These are phyloP conservation scores for Naganishia albida DNA, from an alignment of 1,284 basidiomycete genomes.

Conservation along the genomic window DNA sequence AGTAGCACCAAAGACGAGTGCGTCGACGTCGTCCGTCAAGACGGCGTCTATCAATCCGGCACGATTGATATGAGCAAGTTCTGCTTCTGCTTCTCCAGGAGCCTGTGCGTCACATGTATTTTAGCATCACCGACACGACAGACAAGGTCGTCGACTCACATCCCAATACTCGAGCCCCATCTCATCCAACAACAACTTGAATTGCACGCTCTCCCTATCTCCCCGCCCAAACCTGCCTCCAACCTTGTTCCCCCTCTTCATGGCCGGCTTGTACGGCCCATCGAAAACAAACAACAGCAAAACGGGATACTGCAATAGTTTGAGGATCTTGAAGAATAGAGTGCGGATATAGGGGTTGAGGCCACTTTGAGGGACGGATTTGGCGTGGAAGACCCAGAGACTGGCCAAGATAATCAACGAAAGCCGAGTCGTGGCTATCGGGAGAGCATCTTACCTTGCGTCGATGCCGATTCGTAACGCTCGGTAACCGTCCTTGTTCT, in stretches of 20 bases:
- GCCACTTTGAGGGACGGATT: slow-evolving; percentile 49
- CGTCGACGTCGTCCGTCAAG: slow-evolving; percentile 91
- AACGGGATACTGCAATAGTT: slow-evolving; percentile 73
- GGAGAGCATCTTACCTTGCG: slow-evolving; percentile 45
- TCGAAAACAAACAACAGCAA: slow-evolving; percentile 93
- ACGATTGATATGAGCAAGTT: slow-evolving; percentile 81
- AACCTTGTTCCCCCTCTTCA: slow-evolving; percentile 71
- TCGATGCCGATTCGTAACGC: slow-evolving; percentile 55
- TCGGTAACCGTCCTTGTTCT: slow-evolving; percentile 46
- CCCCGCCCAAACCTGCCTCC: slow-evolving; percentile 54
- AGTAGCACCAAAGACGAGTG: slow-evolving; percentile 82
- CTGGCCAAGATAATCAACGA: slow-evolving; percentile 35
- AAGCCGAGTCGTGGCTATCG: neutral
- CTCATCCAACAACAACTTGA: slow-evolving; percentile 78
- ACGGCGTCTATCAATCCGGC: slow-evolving; percentile 84
- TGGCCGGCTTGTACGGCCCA: slow-evolving; percentile 75
- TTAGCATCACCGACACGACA: slow-evolving; percentile 6
- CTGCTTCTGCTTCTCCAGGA: slow-evolving; percentile 94
- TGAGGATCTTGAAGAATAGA: slow-evolving; percentile 61
- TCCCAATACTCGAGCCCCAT: slow-evolving; percentile 86
- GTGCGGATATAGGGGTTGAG: slow-evolving; percentile 57
- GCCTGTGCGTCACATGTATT: slow-evolving; percentile 58
- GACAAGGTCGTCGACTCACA: slow-evolving; percentile 56
- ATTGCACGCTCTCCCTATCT: slow-evolving; percentile 66
- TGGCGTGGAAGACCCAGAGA: slow-evolving; percentile 58